Evolutionary conservation across 2,329 filamentous ascomycete genomes (phyloP), one percentile per base, ranked within the genome.

Genomic region (Ophiostoma sp.): DNA sequence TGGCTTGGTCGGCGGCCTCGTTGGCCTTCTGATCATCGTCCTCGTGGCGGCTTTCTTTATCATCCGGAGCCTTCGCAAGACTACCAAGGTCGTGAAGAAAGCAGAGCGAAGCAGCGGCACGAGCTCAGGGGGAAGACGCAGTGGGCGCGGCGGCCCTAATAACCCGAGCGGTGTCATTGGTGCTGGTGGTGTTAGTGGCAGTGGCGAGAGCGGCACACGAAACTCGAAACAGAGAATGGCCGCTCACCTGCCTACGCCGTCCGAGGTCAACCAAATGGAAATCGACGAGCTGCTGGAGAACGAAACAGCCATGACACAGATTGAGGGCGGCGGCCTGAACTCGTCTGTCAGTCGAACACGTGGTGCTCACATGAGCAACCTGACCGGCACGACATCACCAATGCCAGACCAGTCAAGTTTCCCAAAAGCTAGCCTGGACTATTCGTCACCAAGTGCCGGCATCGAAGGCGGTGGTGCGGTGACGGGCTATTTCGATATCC

Each of bases 1-100:
- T 2, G 88, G 88, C 1, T 87, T 89, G 28, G 82, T 89, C 45
- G 85, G 83, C 1, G 87, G 86, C 0, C 84, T 84, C 15, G 80
- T 87, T 2, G 82, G 81, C 0, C 78, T 89, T 12, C 79, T 90
- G 1, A 72, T 87, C 1, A 80, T 85, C 33, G 81, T 89, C 12
- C 52, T 89, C 6, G 79, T 83, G 2, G 83, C 83, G 0, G 81
- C 86, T 1, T 85, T 82, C 74, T 79, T 88, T 68, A 84, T 89
- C 64, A 81, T 89, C 63, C 82, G 85, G 1, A 84, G 84, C 11
- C 82, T 89, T 19, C 87, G 83, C 73, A 83, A 80, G 57, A 83
- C 86, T 25, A 82, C 84, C 76, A 80, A 79, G 36, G 81, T 81
- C 7, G 81, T 84, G 8, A 79, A 82, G 64, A 55, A 55, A 17